phyloP scores from a whole-genome alignment of 1,139 yeast genomes.

The Pichia sp. region DNA sequence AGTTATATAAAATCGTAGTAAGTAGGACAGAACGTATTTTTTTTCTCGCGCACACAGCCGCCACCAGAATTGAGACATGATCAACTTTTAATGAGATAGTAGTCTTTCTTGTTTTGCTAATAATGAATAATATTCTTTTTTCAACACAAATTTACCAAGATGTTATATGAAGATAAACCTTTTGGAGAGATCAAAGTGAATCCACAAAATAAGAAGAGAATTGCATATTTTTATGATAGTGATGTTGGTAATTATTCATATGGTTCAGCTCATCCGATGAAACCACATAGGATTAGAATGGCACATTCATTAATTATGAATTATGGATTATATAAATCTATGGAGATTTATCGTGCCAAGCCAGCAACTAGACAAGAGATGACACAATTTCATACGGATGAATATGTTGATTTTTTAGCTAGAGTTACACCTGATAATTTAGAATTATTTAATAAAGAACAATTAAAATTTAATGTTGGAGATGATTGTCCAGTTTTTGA shows the following conservation, averaged over 20 bases:
- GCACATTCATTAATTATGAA: constrained; percentile 96
- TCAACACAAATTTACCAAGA: too few species aligned
- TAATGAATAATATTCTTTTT: too few species aligned
- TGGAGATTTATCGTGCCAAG: constrained; percentile 92
- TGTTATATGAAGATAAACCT: constrained; percentile 40
- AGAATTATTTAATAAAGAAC: constrained; percentile 86
- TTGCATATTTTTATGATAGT: constrained; percentile 62
- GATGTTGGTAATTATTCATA: constrained; percentile 97
- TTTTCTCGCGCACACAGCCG: not conserved
- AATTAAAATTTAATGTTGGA: constrained; percentile 87
- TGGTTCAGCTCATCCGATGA: constrained; percentile 98
- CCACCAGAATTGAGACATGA: not conserved
- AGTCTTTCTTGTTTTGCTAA: too few species aligned
- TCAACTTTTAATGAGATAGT: constrained; percentile 1
- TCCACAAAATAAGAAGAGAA: constrained; percentile 52
- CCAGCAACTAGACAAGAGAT: constrained; percentile 98
- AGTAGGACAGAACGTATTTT: not conserved
- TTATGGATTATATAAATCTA: constrained; percentile 90
- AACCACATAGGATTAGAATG: constrained; percentile 98
- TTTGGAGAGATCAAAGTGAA: constrained; percentile 53
- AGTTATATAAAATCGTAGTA: not conserved
- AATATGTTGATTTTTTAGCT: constrained; percentile 87
- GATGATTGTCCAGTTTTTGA: constrained; percentile 98
- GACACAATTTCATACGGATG: constrained; percentile 98
- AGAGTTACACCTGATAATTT: constrained; percentile 93